Evolutionary conservation across 2,329 filamentous ascomycete species (phyloP).

Genomic region (Hawksworthiomyces lignivorus): DNA sequence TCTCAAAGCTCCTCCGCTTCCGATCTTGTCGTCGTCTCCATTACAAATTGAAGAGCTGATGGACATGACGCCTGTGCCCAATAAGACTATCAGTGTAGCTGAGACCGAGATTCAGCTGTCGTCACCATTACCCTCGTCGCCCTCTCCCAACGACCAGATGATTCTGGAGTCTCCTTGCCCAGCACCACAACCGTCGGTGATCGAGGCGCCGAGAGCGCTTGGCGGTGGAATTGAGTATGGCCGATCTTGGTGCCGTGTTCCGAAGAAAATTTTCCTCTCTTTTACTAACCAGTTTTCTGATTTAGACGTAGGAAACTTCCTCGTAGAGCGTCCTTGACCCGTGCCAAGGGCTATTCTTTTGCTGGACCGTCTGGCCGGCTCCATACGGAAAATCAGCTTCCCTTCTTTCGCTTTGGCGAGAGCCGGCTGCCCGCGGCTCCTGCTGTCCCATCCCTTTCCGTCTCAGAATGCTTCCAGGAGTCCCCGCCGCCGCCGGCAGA

Average conservation of each 20-base stretch:
- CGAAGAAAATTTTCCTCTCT: conserved; percentile 11
- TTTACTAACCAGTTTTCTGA: no score
- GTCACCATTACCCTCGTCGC: conserved; percentile 65
- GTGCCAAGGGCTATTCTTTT: conserved; percentile 68
- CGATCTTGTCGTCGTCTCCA: conserved; percentile 72
- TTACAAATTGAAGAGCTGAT: conserved; percentile 66
- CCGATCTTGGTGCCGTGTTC: neutral
- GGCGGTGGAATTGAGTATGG: conserved; percentile 34
- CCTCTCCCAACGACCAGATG: conserved; percentile 43
- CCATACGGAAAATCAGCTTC: conserved; percentile 56
- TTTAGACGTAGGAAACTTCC: conserved; percentile 59
- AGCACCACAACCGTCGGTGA: neutral
- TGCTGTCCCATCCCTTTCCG: conserved; percentile 50
- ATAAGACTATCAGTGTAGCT: conserved; percentile 65
- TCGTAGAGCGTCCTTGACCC: conserved; percentile 65
- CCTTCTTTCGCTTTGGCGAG: conserved; percentile 67
- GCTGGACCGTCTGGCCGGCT: conserved; percentile 54
- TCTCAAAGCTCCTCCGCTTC: conserved; percentile 76
- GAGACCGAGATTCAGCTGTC: conserved; percentile 62
- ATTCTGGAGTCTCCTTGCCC: conserved; percentile 47
- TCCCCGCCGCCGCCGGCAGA: conserved; percentile 56
- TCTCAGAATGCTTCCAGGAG: conserved; percentile 73
- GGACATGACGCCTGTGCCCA: conserved; percentile 89
- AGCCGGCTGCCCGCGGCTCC: conserved; percentile 10
- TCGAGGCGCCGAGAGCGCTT: conserved; percentile 2